phyloP scores from a whole-genome alignment of 768 basidiomycete genomes.

The Sarcomyxa edulis region DNA sequence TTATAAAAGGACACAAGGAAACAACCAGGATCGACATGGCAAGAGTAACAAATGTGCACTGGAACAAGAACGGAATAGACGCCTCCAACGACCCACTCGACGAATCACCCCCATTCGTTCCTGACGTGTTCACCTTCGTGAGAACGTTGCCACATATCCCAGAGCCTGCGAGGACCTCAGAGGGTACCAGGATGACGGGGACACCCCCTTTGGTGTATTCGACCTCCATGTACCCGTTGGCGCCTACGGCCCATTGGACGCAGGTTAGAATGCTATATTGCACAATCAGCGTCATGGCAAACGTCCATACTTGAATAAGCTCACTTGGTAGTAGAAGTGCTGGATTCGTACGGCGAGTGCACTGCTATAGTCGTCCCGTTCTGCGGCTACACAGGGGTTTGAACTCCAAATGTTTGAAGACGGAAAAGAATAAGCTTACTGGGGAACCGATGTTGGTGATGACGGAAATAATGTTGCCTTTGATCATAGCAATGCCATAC shows the following conservation, averaged over 20 bases:
- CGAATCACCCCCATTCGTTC: slow-evolving; percentile 1
- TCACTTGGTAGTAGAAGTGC: slow-evolving; percentile 53
- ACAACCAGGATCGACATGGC: too few relatives aligned
- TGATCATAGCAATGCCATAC: slow-evolving; percentile 58
- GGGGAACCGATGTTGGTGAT: slow-evolving; percentile 74
- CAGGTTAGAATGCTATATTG: slow-evolving; percentile 61
- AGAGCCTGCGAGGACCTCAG: slow-evolving; percentile 26
- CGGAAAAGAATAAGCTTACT: slow-evolving; percentile 29
- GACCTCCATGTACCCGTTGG: slow-evolving; percentile 54
- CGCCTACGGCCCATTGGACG: slow-evolving; percentile 62
- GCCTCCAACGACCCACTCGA: too few relatives aligned
- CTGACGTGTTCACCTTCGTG: slow-evolving; percentile 4
- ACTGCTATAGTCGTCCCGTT: slow-evolving; percentile 51
- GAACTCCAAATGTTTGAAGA: background rate
- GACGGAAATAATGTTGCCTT: slow-evolving; percentile 56
- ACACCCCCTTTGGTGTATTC: slow-evolving; percentile 62
- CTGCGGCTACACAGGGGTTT: slow-evolving; percentile 39
- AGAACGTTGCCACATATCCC: slow-evolving; percentile 37
- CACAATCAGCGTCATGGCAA: slow-evolving; percentile 2
- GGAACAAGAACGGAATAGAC: too few relatives aligned
- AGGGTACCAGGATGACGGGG: slow-evolving; percentile 50
- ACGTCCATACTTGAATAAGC: slow-evolving; percentile 14
- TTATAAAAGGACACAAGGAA: too few relatives aligned
- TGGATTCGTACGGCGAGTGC: slow-evolving; percentile 45
- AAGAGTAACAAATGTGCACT: too few relatives aligned